These are phyloP conservation scores for Zymoseptoria tritici DNA, from an alignment of 2,329 filamentous ascomycete species.

Conservation along the genomic window DNA sequence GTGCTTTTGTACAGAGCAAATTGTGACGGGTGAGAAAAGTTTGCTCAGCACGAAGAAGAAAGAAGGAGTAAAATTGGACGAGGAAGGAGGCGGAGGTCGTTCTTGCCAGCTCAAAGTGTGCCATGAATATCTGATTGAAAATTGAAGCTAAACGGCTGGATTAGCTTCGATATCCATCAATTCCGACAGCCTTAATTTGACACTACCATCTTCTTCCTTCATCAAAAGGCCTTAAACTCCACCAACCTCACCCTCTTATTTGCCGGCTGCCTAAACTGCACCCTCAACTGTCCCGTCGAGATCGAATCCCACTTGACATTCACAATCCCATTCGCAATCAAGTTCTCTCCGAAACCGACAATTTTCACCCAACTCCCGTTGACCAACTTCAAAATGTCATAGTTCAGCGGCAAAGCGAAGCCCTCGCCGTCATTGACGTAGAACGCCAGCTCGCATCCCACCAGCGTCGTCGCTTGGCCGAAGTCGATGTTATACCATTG, in stretches of 20 bases:
- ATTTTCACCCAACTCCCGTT: slow-evolving; percentile 27
- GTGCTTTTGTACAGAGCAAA: no score
- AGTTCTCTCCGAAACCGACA: slow-evolving; percentile 13
- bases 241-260: slow-evolving; percentile 31
- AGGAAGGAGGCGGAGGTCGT: no score
- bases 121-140: no score
- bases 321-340: slow-evolving; percentile 34
- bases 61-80: no score
- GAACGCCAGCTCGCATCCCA: slow-evolving; percentile 33
- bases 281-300: slow-evolving; percentile 24
- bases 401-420: slow-evolving; percentile 28
- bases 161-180: no score
- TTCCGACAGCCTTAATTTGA: no score
- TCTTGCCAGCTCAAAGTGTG: no score
- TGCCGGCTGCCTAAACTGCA: slow-evolving; percentile 29
- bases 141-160: no score
- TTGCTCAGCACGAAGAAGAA: no score
- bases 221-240: slow-evolving; percentile 33
- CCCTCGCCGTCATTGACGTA: slow-evolving; percentile 24
- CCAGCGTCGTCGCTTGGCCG: slow-evolving; percentile 22
- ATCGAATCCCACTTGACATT: slow-evolving; percentile 26
- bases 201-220: neutral
- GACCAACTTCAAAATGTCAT: slow-evolving; percentile 25
- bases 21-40: no score
- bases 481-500: slow-evolving; percentile 36